Evolutionary conservation across 345 rosid genomes (phyloP).

Genomic region (Eucalyptus marginata): DNA sequence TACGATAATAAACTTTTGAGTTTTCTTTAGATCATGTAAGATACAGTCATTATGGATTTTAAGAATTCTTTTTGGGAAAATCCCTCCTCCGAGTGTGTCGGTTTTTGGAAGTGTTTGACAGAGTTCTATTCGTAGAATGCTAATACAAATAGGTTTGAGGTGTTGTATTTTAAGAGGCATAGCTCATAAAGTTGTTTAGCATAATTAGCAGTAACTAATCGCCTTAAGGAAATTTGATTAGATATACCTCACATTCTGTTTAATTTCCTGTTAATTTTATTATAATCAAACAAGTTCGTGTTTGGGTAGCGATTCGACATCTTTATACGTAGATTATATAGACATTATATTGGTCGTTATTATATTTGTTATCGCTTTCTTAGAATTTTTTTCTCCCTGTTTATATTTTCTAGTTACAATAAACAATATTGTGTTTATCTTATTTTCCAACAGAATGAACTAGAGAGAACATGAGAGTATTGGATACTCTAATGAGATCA

Average conservation of each 20-base stretch:
- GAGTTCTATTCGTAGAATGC: too few relatives aligned
- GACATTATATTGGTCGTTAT: background rate
- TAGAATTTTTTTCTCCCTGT: background rate
- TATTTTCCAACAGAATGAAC: background rate
- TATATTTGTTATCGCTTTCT: background rate
- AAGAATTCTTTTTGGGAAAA: background rate
- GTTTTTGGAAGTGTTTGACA: accelerated
- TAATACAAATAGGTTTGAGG: too few relatives aligned
- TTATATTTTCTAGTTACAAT: too few relatives aligned
- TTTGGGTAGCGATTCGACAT: background rate
- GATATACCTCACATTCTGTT: background rate
- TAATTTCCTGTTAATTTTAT: background rate
- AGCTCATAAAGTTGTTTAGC: background rate
- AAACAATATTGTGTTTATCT: too few relatives aligned
- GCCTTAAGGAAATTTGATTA: too few relatives aligned
- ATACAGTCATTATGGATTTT: background rate
- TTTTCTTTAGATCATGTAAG: background rate
- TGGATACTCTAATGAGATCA: background rate
- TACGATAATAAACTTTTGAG: too few relatives aligned
- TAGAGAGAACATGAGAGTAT: background rate
- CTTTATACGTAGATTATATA: background rate
- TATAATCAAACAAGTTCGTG: too few relatives aligned
- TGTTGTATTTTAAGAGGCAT: background rate
- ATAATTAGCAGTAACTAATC: too few relatives aligned
- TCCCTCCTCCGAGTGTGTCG: background rate